Conservation (phyloP, 306 rosid genomes). For the Vigna reflexopilosa region DNA sequence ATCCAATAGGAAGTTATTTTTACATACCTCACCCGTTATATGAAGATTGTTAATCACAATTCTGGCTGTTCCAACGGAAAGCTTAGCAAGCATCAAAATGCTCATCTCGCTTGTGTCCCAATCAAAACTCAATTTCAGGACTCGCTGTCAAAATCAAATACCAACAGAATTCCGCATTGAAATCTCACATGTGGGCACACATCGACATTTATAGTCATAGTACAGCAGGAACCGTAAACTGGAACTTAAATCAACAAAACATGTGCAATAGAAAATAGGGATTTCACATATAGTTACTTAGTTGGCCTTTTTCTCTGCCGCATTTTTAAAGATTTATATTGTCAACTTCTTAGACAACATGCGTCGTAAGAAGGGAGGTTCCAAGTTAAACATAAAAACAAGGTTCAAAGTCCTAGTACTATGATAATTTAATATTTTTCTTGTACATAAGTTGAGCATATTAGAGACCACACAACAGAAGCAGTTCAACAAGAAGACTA, state of each 20-base stretch:
- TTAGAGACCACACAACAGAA: conserved; percentile 25
- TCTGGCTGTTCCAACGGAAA: conserved; percentile 78
- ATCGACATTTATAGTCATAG: conserved; percentile 9
- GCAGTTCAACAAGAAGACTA: conserved; percentile 23
- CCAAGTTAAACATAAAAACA: conserved; percentile 14
- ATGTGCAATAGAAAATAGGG: conserved; percentile 11
- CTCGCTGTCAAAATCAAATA: conserved; percentile 56
- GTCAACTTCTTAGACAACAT: background rate
- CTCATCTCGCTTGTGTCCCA: conserved; percentile 89
- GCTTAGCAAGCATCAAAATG: conserved; percentile 76
- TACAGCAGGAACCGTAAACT: conserved; percentile 5
- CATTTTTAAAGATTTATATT: background rate
- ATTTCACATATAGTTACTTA: background rate
- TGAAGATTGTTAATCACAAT: conserved; percentile 82
- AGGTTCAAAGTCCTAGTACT: conserved; percentile 1
- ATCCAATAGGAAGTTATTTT: background rate
- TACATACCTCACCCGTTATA: conserved; percentile 84
- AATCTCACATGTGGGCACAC: conserved; percentile 8
- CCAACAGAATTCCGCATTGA: conserved; percentile 29
- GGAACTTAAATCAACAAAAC: conserved; percentile 25
- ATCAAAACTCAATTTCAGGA: conserved; percentile 75
- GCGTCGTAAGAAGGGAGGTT: background rate
- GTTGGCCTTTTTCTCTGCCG: background rate
- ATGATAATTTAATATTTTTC: background rate
- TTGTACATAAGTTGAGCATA: background rate